Base-by-base conservation (phyloP, 176 grass and related monocot species). In the Eleusine coracana region DNA sequence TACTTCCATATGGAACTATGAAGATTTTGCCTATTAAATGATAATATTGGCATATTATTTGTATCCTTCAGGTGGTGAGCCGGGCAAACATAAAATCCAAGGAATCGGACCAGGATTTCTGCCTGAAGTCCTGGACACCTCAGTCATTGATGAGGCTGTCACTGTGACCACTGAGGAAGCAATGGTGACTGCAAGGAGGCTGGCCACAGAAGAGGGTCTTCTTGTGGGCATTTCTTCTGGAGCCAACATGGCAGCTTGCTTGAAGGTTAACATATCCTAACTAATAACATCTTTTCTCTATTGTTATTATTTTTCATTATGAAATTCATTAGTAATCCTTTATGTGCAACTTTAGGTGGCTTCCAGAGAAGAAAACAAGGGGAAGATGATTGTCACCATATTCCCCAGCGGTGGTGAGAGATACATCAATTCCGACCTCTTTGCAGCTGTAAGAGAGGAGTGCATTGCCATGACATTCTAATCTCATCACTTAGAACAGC, bases 221-320 rank as follows among this genome's bases (percentile, higher is more conserved):
- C 96, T 93, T 79, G 87, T 89, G 64, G 96, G 92, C 28, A 98
- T 98, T 79, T 98, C 96, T 70, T 98, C 96, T 79, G 96, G 96
- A 60, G 92, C 96, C 28, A 92, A 92, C 80, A 44, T 98, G 74
- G 90, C 96, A 23, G 96, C 92, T 76, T 95, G 92, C 75, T 72
- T 98, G 42, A 93, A 98, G 89, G 96, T 85, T 66, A 9, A 16
- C 1, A 81, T 36, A 59, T 76, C 70, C 42, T 80, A 37, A 7
- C 58, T 49, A 52, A 23, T 17, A 3, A 23, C 15, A 2, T 1
- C 13, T 7, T 76, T 37, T 45, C 31, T 84, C 48, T 25, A 13
- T 34, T 23, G 10, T 46, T 67, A 0, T 42, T 17, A 7, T n/a
- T 37, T 27, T 3, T 38, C 11, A 25, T n/a, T 74, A 1, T 80